A percentile compares a stretch with the other conserved stretches of the same genome.
These are phyloP conservation scores for Cutaneotrichosporon sp. DNA, from an alignment of 1,284 basidiomycete species.

Conservation along the genomic window DNA sequence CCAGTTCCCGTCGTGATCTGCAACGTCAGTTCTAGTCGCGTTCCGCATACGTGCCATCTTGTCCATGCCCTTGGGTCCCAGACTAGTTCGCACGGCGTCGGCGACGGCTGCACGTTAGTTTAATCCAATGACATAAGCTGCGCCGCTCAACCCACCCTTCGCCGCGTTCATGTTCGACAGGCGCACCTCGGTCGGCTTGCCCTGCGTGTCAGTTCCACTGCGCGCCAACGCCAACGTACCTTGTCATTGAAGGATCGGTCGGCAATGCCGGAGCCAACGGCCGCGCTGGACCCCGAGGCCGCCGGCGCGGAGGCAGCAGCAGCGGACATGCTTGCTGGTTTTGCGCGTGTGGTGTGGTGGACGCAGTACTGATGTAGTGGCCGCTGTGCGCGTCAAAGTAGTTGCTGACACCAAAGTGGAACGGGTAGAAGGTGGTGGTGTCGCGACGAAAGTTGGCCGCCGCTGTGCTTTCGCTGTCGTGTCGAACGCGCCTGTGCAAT, in stretches of 20 bases:
- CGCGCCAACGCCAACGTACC: slow-evolving; percentile 20
- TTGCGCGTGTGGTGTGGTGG: slow-evolving; percentile 24
- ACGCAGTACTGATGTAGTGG: slow-evolving; percentile 1
- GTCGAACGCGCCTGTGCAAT: no score
- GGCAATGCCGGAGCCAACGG: slow-evolving; percentile 29
- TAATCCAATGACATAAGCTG: neutral
- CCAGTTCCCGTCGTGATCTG: slow-evolving; percentile 97
- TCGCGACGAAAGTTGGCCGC: slow-evolving; percentile 14
- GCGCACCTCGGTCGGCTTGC: slow-evolving; percentile 65
- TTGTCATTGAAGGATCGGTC: slow-evolving; percentile 42
- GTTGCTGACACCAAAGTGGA: neutral
- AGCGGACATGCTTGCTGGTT: slow-evolving; percentile 21
- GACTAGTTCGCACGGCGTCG: slow-evolving; percentile 92
- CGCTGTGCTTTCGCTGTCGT: no score
- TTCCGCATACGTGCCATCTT: slow-evolving; percentile 70
- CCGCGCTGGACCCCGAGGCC: slow-evolving; percentile 7
- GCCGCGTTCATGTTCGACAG: slow-evolving; percentile 94
- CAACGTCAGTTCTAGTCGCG: neutral
- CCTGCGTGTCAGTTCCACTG: slow-evolving; percentile 26
- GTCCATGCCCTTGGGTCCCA: slow-evolving; percentile 99
- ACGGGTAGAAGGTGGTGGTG: slow-evolving; percentile 15
- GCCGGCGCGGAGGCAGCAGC: slow-evolving; percentile 8
- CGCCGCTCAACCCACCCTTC: slow-evolving; percentile 60
- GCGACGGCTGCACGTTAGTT: slow-evolving; percentile 68
- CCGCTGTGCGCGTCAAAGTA: neutral